Base-by-base conservation (phyloP, 768 basidiomycete genomes). In the Boletus huronensis region DNA sequence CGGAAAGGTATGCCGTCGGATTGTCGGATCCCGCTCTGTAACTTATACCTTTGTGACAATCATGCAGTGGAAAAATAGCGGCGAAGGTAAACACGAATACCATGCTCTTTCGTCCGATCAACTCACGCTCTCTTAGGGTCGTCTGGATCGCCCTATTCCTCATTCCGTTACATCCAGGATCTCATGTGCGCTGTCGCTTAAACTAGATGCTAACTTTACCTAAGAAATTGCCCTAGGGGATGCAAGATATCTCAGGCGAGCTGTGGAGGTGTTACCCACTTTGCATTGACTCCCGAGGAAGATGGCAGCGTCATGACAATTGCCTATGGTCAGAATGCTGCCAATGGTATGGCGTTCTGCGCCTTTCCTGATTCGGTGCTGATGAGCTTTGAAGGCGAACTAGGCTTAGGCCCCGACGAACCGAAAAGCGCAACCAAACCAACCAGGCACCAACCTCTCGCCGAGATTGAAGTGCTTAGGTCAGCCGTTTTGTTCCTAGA, bases 191-290 rank as follows among this genome's bases (percentile, higher is more conserved):
- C 66, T 29, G 19, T 34, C 35, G 35, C 43, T 29, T 28, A 1
- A 16, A 6, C 23, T 51, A 42, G 6, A 35, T 14, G 14, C 19
- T 52, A 13, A 36, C 43, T 29, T 50, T 13, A 28, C 54, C 34
- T 48, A 48, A 45, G 35, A 56, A 11, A 39, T 46, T 38, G 5
- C 57, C 14, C 26, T 60, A 91, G 86, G 85, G 85, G 82, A 3
- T 96, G 90, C 75, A 91, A 91, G 66, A 82, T 90, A 28, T 71
- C 73, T 21, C 74, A 80, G 7, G 85, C 85, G 2, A 74, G 79
- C 17, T 87, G 85, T 40, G 96, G 96, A 31, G 94, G 94, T 17
- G 91, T 94, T 16, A 93, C 93, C 0, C 90, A 96, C 66, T 97
- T 90, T 78, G 77, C 86, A 6, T 75, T 89, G 28, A 82, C 87